Conservation (phyloP, 2,329 filamentous ascomycete genomes). For the Botrytis elliptica region DNA sequence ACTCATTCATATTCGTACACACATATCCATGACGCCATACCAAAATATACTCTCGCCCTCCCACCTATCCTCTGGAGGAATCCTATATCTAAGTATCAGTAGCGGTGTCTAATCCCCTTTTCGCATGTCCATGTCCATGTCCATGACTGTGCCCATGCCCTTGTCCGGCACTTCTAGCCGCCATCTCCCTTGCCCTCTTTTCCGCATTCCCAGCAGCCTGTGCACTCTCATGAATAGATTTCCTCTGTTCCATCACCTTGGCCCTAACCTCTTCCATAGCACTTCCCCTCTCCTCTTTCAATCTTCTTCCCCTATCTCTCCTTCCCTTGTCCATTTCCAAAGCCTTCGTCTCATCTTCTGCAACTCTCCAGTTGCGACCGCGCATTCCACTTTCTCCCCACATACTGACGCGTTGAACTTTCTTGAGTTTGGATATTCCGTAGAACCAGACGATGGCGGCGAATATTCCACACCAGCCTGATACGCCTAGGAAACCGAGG, state of each 20-base stretch:
- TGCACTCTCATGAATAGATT: not conserved
- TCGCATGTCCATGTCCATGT: not conserved
- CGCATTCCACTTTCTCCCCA: constrained; percentile 43
- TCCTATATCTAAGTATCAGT: not conserved
- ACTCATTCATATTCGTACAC: constrained; percentile 10
- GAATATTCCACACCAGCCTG: constrained; percentile 66
- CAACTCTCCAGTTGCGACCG: constrained; percentile 36
- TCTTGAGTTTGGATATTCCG: constrained; percentile 78
- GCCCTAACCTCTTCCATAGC: constrained; percentile 27
- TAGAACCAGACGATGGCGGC: constrained; percentile 78
- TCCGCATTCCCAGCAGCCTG: not conserved
- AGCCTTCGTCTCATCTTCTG: constrained; percentile 29
- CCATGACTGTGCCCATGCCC: not conserved
- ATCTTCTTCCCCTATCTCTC: constrained; percentile 28
- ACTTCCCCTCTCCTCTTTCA: constrained; percentile 31
- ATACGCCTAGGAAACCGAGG: constrained; percentile 79
- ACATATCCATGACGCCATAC: constrained; percentile 3
- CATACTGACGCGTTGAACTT: constrained; percentile 88
- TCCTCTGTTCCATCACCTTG: constrained; percentile 15
- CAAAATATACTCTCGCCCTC: not conserved
- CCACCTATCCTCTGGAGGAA: not conserved
- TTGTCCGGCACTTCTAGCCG: not conserved
- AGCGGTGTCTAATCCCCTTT: not conserved
- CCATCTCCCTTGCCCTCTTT: not conserved
- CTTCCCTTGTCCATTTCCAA: constrained; percentile 34